Evolutionary conservation across 495 filamentous ascomycete species (phyloP).

Genomic region (Hypoxylon intermedium): DNA sequence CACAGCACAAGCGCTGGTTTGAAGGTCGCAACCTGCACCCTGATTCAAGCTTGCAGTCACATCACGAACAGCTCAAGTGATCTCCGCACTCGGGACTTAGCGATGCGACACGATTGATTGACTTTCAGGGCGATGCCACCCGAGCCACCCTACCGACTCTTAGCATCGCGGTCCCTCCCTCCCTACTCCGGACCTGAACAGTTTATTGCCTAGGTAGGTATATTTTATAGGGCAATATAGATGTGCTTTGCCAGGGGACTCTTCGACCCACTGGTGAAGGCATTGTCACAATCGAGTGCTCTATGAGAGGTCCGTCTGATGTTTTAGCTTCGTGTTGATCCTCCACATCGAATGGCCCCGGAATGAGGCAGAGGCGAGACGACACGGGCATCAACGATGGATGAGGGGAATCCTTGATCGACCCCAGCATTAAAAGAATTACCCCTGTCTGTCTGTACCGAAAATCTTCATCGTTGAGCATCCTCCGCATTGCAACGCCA

Average conservation of each 20-base stretch:
- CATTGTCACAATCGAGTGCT: constrained; percentile 16
- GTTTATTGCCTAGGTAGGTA: too few species aligned
- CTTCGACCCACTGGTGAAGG: constrained; percentile 7
- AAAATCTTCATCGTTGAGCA: constrained; percentile 21
- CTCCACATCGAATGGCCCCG: constrained; percentile 11
- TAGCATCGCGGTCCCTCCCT: constrained; percentile 19
- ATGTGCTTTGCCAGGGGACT: constrained; percentile 14
- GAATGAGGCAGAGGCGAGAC: constrained; percentile 25
- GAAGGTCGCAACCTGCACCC: constrained; percentile 18
- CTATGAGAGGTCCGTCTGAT: constrained; percentile 4
- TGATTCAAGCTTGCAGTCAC: constrained; percentile 26
- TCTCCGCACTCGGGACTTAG: constrained; percentile 41
- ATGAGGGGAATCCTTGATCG: constrained; percentile 16
- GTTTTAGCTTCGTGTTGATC: constrained; percentile 15
- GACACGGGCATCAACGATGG: constrained; percentile 21
- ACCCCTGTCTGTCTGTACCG: constrained; percentile 30
- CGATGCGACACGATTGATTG: constrained; percentile 39
- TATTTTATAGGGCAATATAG: constrained; percentile 10
- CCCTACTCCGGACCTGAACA: constrained; percentile 10
- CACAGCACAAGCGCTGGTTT: constrained; percentile 12
- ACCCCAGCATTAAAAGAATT: constrained; percentile 24
- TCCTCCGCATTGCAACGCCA: constrained; percentile 38
- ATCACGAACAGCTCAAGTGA: constrained; percentile 41
- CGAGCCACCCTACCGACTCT: constrained; percentile 17
- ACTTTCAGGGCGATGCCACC: constrained; percentile 37